Evolutionary conservation across 129 eudicot genomes (phyloP), one percentile per base, ranked within the genome.

Genomic region (Lactuca saligna): DNA sequence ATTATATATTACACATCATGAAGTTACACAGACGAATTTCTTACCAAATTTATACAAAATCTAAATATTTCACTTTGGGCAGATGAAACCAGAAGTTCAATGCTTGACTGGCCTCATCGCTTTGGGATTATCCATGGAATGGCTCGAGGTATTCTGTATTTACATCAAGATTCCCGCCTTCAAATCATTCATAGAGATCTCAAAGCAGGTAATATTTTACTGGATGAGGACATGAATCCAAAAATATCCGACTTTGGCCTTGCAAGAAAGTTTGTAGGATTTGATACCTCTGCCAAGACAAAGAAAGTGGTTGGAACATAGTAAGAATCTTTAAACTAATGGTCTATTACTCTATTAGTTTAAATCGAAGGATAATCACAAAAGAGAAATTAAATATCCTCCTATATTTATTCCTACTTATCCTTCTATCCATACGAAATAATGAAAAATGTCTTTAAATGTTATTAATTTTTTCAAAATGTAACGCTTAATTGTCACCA

Each of bases 281-380:
- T 50, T 10, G 77, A 72, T 53, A 10, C 41, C 44, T 39, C 3
- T 14, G 63, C 44, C n/a, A 72, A 72, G 69, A 72, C 77, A 14
- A 72, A 72, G 54, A 72, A 61, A 63, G 77, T 72, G 10, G 77
- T 72, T 5, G 77, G 77, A 32, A 72, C 77, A 37, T 51, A 62
- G 77, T 72, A 51, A 72, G 77, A 62, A 53, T 42, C 77, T 31
- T 0, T 17, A 29, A 13, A 35, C n/a, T 16, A 17, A 20, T 35
- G 54, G 9, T 15, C 12, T n/a, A 35, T 9, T 56, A 29, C 3
- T 5, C 5, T 1, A 12, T 68, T 16, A 67, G 7, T 12, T 25
- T 25, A 25, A 25, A 25, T 25, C 29, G 2, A 25, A 25, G 29
- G 2, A 25, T 25, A 25, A 25, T 25, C 29, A 25, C 29, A 25